These are phyloP conservation scores for Ceriops decandra DNA, from an alignment of 345 rosid species.

Conservation along the genomic window DNA sequence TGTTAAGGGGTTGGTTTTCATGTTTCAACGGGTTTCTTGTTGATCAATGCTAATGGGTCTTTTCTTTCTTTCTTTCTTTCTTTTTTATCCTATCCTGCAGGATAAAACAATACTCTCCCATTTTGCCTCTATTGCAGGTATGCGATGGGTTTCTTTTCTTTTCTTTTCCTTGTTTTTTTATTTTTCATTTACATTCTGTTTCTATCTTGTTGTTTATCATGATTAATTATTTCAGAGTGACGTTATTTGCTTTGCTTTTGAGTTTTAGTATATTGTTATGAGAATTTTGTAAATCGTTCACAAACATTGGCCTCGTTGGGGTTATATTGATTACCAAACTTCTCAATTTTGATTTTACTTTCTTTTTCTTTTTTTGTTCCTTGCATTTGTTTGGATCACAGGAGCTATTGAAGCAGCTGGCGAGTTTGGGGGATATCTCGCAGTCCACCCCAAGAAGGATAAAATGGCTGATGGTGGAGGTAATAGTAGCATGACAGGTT, in stretches of 20 bases:
- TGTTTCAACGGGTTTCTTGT: background rate
- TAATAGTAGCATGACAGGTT: constrained; percentile 7
- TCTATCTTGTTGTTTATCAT: background rate
- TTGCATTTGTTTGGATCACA: background rate
- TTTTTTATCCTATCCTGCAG: background rate
- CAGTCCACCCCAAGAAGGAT: constrained; percentile 5
- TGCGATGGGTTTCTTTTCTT: background rate
- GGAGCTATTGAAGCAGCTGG: constrained; percentile 2
- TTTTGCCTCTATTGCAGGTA: background rate
- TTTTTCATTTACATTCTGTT: background rate
- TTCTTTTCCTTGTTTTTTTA: too few species aligned
- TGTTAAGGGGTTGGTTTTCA: background rate
- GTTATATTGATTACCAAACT: background rate
- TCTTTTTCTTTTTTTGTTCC: too few species aligned
- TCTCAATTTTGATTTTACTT: background rate
- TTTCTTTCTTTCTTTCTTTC: too few species aligned
- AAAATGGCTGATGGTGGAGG: constrained; percentile 14
- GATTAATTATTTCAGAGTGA: background rate
- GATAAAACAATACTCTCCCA: background rate
- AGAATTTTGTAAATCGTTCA: background rate
- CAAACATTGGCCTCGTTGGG: background rate
- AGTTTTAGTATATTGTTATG: constrained; percentile 1
- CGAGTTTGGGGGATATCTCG: constrained; percentile 2
- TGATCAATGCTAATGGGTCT: background rate
- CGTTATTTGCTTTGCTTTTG: background rate